Evolutionary conservation across 495 filamentous ascomycete genomes (phyloP).

Genomic region (Podospora pseudoanserina): DNA sequence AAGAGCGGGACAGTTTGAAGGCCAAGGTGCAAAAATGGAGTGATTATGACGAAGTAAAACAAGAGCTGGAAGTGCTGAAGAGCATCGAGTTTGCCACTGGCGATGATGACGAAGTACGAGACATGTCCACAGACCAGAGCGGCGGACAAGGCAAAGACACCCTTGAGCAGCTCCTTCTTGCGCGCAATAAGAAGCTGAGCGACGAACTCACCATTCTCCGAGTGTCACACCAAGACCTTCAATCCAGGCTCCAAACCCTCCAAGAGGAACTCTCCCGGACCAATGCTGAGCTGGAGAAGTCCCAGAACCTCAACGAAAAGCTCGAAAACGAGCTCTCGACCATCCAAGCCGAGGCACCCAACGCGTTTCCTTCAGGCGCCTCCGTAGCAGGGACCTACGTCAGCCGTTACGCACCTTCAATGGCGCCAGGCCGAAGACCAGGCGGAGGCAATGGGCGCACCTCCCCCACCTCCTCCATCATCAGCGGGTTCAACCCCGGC

Average conservation of each 20-base stretch:
- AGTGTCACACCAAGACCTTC: constrained; percentile 91
- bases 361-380: constrained; percentile 78
- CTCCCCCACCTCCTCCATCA: constrained; percentile 97
- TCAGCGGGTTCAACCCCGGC: constrained; percentile 83
- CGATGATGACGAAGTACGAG: constrained; percentile 68
- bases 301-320: constrained; percentile 77
- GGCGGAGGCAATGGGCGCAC: constrained; percentile 49
- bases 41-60: constrained; percentile 94
- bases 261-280: constrained; percentile 80
- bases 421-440: constrained; percentile 52
- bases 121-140: constrained; percentile 39
- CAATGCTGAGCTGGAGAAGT: constrained; percentile 80
- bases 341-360: constrained; percentile 78
- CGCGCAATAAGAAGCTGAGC: constrained; percentile 91
- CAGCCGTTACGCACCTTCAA: constrained; percentile 75
- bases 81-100: constrained; percentile 93
- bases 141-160: constrained; percentile 66
- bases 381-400: constrained; percentile 92
- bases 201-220: constrained; percentile 90
- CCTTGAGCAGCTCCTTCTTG: constrained; percentile 84
- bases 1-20: constrained; percentile 68
- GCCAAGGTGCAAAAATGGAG: constrained; percentile 80
- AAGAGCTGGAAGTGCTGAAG: constrained; percentile 94
- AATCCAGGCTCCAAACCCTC: constrained; percentile 70
- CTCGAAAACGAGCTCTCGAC: constrained; percentile 88